These are phyloP conservation scores for Colletotrichum musae DNA, from an alignment of 2,329 filamentous ascomycete species.

Conservation along the genomic window DNA sequence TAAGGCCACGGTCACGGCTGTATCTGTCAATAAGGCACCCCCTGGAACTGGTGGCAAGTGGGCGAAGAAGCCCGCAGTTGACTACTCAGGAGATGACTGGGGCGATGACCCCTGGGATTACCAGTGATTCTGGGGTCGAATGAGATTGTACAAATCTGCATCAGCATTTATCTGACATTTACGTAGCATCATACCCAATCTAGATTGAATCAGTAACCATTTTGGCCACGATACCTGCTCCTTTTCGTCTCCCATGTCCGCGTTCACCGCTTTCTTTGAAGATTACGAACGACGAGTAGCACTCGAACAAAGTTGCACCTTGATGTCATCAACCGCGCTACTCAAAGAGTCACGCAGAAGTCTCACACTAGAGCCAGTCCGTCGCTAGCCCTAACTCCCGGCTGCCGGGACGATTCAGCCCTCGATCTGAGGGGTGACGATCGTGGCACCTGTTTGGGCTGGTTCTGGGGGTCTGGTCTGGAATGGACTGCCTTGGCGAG, in stretches of 20 bases:
- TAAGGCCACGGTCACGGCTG: neutral
- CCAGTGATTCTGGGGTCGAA: neutral
- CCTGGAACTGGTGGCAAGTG: slow-evolving; percentile 40
- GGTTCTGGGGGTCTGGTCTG: neutral
- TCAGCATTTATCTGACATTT: too few relatives aligned
- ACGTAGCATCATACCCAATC: too few relatives aligned
- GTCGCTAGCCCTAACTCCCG: neutral
- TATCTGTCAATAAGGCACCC: neutral
- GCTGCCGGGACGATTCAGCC: neutral
- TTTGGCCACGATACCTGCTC: too few relatives aligned
- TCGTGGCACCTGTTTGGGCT: neutral
- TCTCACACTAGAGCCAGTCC: neutral
- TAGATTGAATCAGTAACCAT: too few relatives aligned
- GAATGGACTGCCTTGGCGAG: neutral
- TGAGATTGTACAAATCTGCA: too few relatives aligned
- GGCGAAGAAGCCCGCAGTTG: slow-evolving; percentile 44
- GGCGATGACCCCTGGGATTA: slow-evolving; percentile 44
- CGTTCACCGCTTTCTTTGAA: too few relatives aligned
- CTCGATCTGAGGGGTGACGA: neutral
- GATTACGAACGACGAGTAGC: too few relatives aligned
- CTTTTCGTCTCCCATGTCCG: too few relatives aligned
- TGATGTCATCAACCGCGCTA: neutral
- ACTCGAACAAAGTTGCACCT: neutral
- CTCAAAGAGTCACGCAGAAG: neutral
- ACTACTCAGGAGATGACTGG: slow-evolving; percentile 50